phyloP scores from a whole-genome alignment of 192 early-diverging fungal genomes.

The Mycoemilia scoparia region DNA sequence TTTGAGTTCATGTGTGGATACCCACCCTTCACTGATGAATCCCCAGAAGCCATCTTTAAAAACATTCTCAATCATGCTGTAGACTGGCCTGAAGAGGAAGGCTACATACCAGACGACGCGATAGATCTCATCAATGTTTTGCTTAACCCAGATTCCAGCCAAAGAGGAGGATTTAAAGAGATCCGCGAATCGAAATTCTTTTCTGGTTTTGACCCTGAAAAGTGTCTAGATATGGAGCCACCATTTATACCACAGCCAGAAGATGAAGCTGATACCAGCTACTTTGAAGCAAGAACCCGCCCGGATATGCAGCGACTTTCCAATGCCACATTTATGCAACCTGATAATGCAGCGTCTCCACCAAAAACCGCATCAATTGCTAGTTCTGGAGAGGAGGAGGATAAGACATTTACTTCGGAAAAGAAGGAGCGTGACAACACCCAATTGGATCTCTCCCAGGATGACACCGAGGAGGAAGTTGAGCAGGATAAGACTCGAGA shows the following conservation, averaged over 20 bases:
- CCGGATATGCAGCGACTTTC: slow-evolving; percentile 65
- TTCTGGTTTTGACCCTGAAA: slow-evolving; percentile 53
- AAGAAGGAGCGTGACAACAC: slow-evolving; percentile 21
- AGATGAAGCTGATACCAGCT: slow-evolving; percentile 75
- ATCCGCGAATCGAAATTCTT: slow-evolving; percentile 60
- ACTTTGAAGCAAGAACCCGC: slow-evolving; percentile 72
- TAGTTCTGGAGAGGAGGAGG: slow-evolving; percentile 3
- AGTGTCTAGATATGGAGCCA: slow-evolving; percentile 53
- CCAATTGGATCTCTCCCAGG: too few relatives aligned
- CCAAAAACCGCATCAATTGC: slow-evolving; percentile 4
- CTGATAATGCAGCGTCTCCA: slow-evolving; percentile 3
- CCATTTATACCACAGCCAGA: slow-evolving; percentile 71
- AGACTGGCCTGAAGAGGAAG: slow-evolving; percentile 34
- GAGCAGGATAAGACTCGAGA: too few relatives aligned
- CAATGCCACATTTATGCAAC: slow-evolving; percentile 31
- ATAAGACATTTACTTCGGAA: slow-evolving; percentile 4
- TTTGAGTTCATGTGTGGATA: slow-evolving; percentile 81
- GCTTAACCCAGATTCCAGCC: slow-evolving; percentile 51
- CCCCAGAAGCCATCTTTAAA: slow-evolving; percentile 67
- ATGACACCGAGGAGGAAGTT: too few relatives aligned
- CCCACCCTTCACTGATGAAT: slow-evolving; percentile 79
- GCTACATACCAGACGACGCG: slow-evolving; percentile 38
- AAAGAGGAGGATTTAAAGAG: slow-evolving; percentile 41
- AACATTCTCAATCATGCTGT: slow-evolving; percentile 64
- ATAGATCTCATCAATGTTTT: slow-evolving; percentile 55